These are phyloP conservation scores for Purshia tridentata DNA, from an alignment of 306 rosid genomes.

Conservation along the genomic window DNA sequence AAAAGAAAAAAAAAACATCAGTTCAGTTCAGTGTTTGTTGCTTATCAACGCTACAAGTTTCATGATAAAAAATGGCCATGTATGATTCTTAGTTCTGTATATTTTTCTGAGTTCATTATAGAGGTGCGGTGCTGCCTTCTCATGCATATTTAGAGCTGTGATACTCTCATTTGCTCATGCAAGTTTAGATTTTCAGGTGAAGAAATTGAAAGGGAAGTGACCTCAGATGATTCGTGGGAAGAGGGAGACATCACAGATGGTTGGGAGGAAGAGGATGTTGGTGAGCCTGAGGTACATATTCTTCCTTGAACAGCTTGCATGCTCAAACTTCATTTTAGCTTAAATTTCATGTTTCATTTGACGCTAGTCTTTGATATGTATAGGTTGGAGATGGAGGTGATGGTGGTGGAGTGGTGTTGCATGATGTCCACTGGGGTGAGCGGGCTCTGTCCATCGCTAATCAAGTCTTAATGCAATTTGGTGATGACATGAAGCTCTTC, in stretches of 20 bases:
- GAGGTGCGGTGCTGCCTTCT: background rate
- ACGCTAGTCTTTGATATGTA: slow-evolving; percentile 22
- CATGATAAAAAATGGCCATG: background rate
- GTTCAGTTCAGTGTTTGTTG: background rate
- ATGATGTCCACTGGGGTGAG: slow-evolving; percentile 80
- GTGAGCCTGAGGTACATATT: slow-evolving; percentile 57
- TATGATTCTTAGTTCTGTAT: background rate
- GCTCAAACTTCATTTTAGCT: slow-evolving; percentile 21
- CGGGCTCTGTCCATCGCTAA: slow-evolving; percentile 62
- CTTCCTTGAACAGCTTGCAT: slow-evolving; percentile 14
- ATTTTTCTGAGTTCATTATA: background rate
- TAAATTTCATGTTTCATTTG: background rate
- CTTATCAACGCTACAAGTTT: background rate
- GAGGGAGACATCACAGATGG: slow-evolving; percentile 41
- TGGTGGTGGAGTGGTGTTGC: slow-evolving; percentile 83
- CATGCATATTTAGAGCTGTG: background rate
- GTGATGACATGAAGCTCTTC: slow-evolving; percentile 62
- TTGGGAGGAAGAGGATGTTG: slow-evolving; percentile 50
- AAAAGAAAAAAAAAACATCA: background rate
- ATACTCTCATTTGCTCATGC: slow-evolving; percentile 14
- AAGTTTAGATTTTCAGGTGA: slow-evolving; percentile 40
- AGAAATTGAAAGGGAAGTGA: slow-evolving; percentile 43
- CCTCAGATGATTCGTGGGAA: slow-evolving; percentile 50
- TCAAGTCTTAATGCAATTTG: slow-evolving; percentile 52
- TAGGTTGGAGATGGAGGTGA: slow-evolving; percentile 85